Base-by-base conservation (phyloP, 108 stramenopile genomes). In the Aurantiochytrium sp. region DNA sequence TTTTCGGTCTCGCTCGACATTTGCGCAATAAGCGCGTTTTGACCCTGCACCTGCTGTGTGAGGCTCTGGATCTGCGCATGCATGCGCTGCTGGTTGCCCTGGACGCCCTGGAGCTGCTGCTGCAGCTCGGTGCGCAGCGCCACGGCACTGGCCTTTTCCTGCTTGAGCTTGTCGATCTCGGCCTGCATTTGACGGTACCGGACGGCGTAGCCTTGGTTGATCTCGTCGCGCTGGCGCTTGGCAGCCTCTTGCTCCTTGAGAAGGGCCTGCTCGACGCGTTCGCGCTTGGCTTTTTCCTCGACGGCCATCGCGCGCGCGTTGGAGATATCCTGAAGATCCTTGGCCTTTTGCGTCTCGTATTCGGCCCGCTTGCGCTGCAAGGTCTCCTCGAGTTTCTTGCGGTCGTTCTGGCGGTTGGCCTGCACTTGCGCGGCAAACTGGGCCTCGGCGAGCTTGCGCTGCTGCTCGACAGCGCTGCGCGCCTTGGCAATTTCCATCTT, bases 131-230 rank as follows among this genome's bases (percentile, higher is more conserved):
- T 25, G 73, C 73, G 73, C 49, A 83, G 44, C 28, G 49, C 73
- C 23, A 21, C 73, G 49, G 51, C 51, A 44, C 73, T 83, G 8
- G 73, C 73, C 44, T 83, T 83, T 53, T 83, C 73, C 73, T 83
- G 73, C 51, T 83, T 83, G 73, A 83, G 73, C 73, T 83, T 83
- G 49, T 83, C 73, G 51, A 83, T 83, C 73, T 83, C 49, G 19
- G 49, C 73, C 28, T 83, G 73, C 73, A 83, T 83, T 16, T 51
- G 49, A n/a, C 73, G 73, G 51, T 83, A 83, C 8, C 51, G 73
- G 43, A 51, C 73, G 10, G 73, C 73, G 28, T 51, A 83, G 23
- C 73, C 51, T n/a, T 83, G 44, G 51, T 53, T 83, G 51, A 83
- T 47, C 73, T 83, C 73, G 73, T 83, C 73, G 21, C 73, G 44